A percentile compares a stretch with the other conserved stretches of the same genome.
Conservation (phyloP, 2,329 filamentous ascomycete species). For the Microsporum audouinii region DNA sequence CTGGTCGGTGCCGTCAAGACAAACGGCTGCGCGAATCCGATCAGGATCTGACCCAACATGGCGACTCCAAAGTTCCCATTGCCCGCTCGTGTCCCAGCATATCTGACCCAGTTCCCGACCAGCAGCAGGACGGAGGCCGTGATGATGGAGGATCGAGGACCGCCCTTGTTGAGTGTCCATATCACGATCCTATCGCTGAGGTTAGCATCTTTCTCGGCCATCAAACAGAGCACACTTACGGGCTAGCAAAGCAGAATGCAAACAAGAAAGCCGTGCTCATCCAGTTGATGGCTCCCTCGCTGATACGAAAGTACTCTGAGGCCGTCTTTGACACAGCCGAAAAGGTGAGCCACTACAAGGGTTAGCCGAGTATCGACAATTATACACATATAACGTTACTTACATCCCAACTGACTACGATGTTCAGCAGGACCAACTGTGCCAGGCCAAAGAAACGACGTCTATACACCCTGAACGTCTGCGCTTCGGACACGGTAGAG, state of each 20-base stretch:
- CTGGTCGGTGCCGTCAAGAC: slow-evolving; percentile 78
- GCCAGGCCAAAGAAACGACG: slow-evolving; percentile 78
- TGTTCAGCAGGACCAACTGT: slow-evolving; percentile 77
- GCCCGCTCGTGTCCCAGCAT: slow-evolving; percentile 51
- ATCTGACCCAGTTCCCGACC: slow-evolving; percentile 83
- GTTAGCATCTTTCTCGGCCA: neutral
- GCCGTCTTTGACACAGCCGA: slow-evolving; percentile 67
- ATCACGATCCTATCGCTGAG: slow-evolving; percentile 46
- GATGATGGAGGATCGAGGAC: slow-evolving; percentile 68
- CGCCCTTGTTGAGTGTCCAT: slow-evolving; percentile 61
- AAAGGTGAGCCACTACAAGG: slow-evolving; percentile 72
- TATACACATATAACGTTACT: slow-evolving; percentile 32
- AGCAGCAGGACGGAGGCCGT: slow-evolving; percentile 61
- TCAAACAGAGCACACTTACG: slow-evolving; percentile 34
- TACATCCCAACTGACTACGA: slow-evolving; percentile 92
- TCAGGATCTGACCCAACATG: slow-evolving; percentile 85
- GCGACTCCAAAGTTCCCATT: slow-evolving; percentile 60
- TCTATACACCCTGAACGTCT: slow-evolving; percentile 56
- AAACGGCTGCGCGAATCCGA: slow-evolving; percentile 83
- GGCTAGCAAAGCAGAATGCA: slow-evolving; percentile 62
- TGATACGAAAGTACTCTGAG: slow-evolving; percentile 62
- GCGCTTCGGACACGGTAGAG: neutral
- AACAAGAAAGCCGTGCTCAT: slow-evolving; percentile 79
- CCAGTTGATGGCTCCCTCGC: slow-evolving; percentile 78
- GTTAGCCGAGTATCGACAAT: slow-evolving; percentile 1